Evolutionary conservation across 2,329 filamentous ascomycete genomes (phyloP).

Genomic region (Stagonosporopsis vannaccii): DNA sequence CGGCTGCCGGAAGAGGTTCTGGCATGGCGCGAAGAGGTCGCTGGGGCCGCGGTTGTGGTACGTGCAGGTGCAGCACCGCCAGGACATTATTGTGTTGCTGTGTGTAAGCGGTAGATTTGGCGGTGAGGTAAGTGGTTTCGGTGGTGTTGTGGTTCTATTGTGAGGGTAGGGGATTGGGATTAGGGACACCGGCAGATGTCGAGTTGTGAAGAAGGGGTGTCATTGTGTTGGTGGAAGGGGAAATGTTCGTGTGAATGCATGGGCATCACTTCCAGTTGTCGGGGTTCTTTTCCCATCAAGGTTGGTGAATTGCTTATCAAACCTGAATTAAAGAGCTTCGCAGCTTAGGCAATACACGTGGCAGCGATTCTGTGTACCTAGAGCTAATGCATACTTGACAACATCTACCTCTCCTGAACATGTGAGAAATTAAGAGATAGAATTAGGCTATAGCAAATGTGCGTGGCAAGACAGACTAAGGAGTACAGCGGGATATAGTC

Average conservation of each 20-base stretch:
- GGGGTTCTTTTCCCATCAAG: background rate
- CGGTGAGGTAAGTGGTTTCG: background rate
- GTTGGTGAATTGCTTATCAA: background rate
- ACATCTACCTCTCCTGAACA: no score
- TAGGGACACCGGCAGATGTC: background rate
- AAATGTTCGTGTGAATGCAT: background rate
- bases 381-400: no score
- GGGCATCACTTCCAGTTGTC: background rate
- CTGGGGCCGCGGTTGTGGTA: constrained; percentile 5
- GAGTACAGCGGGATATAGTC: no score
- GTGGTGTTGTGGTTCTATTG: background rate
- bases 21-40: constrained; percentile 2
- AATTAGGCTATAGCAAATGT: no score
- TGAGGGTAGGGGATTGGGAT: background rate
- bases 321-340: background rate
- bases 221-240: background rate
- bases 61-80: constrained; percentile 10
- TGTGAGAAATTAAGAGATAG: no score
- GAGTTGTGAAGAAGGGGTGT: background rate
- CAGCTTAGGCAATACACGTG: background rate
- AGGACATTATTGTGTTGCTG: constrained; percentile 1
- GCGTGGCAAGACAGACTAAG: background rate
- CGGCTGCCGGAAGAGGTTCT: background rate
- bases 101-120: background rate
- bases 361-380: no score